Evolutionary conservation across 345 rosid species (phyloP), one percentile per base, ranked within the genome.

Genomic region (Raphanus raphanistrum): DNA sequence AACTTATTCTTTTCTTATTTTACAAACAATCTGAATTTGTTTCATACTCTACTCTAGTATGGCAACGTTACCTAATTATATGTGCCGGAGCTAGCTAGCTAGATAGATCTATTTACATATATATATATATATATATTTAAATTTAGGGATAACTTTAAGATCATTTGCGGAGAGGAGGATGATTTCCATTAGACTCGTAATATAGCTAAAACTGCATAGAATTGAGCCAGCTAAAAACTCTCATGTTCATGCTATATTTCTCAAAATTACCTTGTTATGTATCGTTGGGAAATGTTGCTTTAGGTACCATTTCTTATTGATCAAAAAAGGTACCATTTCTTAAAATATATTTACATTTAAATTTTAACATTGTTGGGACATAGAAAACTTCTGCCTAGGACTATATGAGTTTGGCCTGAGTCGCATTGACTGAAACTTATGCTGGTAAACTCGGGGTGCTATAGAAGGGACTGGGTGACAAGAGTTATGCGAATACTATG

Each of bases 11-110:
- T 70, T 77, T 71, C 28, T 71, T 70, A 4, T 15, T 66, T 66
- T 15, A 66, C 68, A 59, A 78, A 66, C 33, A 78, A 78, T 72
- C 77, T 59, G 45, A 71, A 71, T 71, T 77, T 29, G 43, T 59
- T 78, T 78, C 68, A 65, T 33, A 64, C 60, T 31, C 63, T 13
- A 43, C 60, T 31, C 63, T 13, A 43, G 35, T 32, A 70, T 12
- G 21, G 16, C 6, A 35, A 16, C 48, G 7, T 70, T 48, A 48
- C 28, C 27, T 69, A 45, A 11, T 41, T 41, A 50, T 50, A 50
- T 50, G 55, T 50, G 55, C 55, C 16, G 8, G 17, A n/a, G 55
- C 17, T 50, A 50, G 54, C 54, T 48, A 48, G 54, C 54, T n/a
- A 48, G 54, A 13, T 45, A 45, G 48, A 41, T 41, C 48, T 41